phyloP scores from a whole-genome alignment of 257 asterid species.

The Solanum pinnatisectum region DNA sequence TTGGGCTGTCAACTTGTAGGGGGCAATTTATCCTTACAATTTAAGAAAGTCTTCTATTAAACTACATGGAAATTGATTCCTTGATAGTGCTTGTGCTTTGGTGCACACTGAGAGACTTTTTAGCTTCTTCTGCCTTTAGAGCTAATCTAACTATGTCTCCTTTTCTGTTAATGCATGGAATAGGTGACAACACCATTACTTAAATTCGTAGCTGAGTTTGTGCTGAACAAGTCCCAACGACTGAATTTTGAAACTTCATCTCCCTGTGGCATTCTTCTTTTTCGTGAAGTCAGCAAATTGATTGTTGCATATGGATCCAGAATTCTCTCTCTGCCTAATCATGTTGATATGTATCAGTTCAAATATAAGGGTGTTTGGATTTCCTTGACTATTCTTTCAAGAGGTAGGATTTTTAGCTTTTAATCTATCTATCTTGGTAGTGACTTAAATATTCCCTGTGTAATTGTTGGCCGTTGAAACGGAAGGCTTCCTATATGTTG shows the following conservation, averaged over 20 bases:
- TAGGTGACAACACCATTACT: constrained; percentile 95
- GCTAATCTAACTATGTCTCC: not conserved
- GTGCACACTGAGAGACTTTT: not conserved
- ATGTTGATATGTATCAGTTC: constrained; percentile 74
- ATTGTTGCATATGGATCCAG: constrained; percentile 89
- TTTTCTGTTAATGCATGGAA: constrained; percentile 6
- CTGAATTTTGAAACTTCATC: constrained; percentile 93
- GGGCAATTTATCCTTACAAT: not conserved
- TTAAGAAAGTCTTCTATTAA: not conserved
- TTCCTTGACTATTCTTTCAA: constrained; percentile 64
- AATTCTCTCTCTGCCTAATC: constrained; percentile 66
- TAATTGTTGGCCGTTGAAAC: not conserved
- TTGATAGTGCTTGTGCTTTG: not conserved
- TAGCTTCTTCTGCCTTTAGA: not conserved
- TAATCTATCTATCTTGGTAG: not conserved
- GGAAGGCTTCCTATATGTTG: not conserved
- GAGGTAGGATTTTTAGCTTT: constrained; percentile 41
- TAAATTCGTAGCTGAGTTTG: constrained; percentile 93
- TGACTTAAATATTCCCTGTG: not conserved
- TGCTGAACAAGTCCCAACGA: constrained; percentile 85
- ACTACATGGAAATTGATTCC: not conserved
- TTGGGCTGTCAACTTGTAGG: not conserved
- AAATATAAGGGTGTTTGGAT: constrained; percentile 99
- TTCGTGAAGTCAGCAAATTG: constrained; percentile 94
- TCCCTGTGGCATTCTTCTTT: constrained; percentile 95